Evolutionary conservation across 2,329 filamentous ascomycete species (phyloP), one percentile per base, ranked within the genome.

Genomic region (Diplodia intermedia): DNA sequence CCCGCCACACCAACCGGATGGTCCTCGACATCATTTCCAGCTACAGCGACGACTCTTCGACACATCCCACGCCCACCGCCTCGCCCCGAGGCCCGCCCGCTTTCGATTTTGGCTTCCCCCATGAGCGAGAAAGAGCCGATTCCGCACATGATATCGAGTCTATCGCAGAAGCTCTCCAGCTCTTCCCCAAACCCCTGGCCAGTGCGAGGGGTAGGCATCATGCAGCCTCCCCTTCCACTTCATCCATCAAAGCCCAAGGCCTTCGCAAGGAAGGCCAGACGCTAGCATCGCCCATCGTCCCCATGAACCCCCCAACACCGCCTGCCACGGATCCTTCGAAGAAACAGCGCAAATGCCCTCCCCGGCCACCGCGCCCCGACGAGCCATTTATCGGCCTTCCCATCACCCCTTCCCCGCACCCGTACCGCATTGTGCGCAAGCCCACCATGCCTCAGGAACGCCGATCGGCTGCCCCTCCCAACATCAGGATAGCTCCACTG

Each of bases 1-100:
- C 56, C 5, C 66, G 56, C 29, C 65, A 60, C 31, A 56, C 55
- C n/a, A 54, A 62, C 26, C 23, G 55, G 31, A 61, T 53, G 31
- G 66, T 61, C 56, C 38, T 67, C n/a, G 66, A 67, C 49, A 67
- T 67, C 7, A 67, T 62, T 29, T 62, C 66, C 1, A 67, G 66
- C 56, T 61, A 67, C 26, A 43, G 49, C 18, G 56, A 62, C 23
- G 56, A 61, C 23, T 31, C 23, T 26, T 26, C 33, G 11, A 15
- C 65, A 15, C 43, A 15, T 11, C 33, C 49, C 33, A 36, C 40
- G 3, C 20, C 55, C 4, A 40, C 29, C 20, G 15, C 43, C 18
- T 49, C 55, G 11, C 33, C 49, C 14, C 33, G 29, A 18, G 31
- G 33, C 6, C 29, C 33, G 2, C 33, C 62, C 9, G 43, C 66